Conservation (phyloP, 2,329 filamentous ascomycete species). For the Exutisphaerella laricina region DNA sequence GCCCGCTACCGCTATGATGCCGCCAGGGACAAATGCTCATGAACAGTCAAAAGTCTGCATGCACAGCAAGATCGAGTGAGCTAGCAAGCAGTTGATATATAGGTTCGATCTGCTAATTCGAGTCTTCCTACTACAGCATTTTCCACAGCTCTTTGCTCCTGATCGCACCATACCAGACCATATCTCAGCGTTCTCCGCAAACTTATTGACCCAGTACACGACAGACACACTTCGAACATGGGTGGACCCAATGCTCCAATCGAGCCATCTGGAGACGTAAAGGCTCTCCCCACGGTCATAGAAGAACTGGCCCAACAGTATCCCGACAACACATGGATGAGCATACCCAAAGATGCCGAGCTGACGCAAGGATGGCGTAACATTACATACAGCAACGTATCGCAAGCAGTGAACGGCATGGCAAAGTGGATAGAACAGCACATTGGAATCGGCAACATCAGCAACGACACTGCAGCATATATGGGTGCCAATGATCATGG, state of each 20-base stretch:
- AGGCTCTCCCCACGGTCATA: slow-evolving; percentile 15
- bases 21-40: no score
- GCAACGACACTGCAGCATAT: slow-evolving; percentile 22
- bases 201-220: no score
- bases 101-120: not conserved
- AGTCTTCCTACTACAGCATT: not conserved
- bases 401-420: slow-evolving; percentile 15
- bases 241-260: not conserved
- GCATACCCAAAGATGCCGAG: slow-evolving; percentile 15
- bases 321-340: slow-evolving; percentile 21
- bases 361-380: slow-evolving; percentile 17
- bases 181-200: no score
- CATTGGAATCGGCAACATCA: slow-evolving; percentile 20
- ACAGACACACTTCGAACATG: not conserved
- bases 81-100: not conserved
- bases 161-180: no score
- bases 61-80: not conserved
- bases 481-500: slow-evolving; percentile 23
- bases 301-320: slow-evolving; percentile 18
- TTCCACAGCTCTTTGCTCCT: no score
- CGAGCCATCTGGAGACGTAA: slow-evolving; percentile 3
- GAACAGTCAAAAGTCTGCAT: no score
- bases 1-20: no score
- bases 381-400: slow-evolving; percentile 14
- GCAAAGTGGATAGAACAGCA: slow-evolving; percentile 15